Conservation (phyloP, 768 basidiomycete genomes). For the Tricholoma hemisulphureum region DNA sequence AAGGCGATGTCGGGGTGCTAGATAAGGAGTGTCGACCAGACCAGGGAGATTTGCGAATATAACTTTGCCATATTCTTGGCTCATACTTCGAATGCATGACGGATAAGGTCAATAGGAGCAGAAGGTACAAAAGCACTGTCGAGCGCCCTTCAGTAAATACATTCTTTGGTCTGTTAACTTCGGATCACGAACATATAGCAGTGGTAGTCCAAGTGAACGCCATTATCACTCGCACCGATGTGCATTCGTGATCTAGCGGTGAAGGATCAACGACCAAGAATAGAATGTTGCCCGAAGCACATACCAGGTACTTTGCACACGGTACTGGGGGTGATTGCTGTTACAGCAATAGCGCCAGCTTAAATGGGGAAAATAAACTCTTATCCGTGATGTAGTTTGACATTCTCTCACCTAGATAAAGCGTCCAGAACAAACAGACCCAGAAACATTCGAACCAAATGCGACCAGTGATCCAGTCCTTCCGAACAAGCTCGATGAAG, state of each 20-base stretch:
- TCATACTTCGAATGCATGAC: constrained; percentile 44
- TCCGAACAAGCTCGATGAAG: constrained; percentile 56
- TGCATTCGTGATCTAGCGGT: constrained; percentile 36
- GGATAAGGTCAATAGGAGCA: constrained; percentile 44
- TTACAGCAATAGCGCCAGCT: constrained; percentile 55
- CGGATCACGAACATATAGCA: constrained; percentile 35
- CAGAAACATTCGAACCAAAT: constrained; percentile 74
- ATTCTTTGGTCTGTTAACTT: not conserved
- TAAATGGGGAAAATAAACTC: constrained; percentile 1
- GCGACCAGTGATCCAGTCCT: constrained; percentile 50
- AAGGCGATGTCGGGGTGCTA: constrained; percentile 19
- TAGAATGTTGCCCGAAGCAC: constrained; percentile 2
- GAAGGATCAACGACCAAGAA: not conserved
- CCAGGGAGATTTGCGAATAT: constrained; percentile 45
- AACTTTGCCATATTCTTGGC: constrained; percentile 49
- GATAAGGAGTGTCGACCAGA: constrained; percentile 20
- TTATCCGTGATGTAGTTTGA: not conserved
- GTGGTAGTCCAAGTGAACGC: constrained; percentile 47
- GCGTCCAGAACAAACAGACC: constrained; percentile 53
- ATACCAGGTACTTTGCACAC: constrained; percentile 36
- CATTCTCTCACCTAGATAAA: constrained; percentile 54
- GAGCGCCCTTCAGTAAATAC: not conserved
- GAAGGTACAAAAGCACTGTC: constrained; percentile 59
- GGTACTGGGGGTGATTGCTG: constrained; percentile 35
- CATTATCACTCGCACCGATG: constrained; percentile 53